Evolutionary conservation across 1,284 basidiomycete genomes (phyloP), one percentile per base, ranked within the genome.

Genomic region (Mycosarcoma maydis): DNA sequence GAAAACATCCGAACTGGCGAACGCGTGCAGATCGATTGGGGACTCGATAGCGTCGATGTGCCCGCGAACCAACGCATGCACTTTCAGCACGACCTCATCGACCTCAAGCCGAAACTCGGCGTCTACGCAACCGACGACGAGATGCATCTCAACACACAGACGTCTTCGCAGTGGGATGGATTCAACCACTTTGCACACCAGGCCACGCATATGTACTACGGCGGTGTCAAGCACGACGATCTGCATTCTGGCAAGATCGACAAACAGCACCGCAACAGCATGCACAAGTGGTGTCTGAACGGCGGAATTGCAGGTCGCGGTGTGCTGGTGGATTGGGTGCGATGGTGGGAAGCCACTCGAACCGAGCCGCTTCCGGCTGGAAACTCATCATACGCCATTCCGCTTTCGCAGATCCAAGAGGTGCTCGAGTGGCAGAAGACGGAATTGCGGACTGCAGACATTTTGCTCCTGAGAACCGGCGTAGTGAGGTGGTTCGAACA

Each of bases 181-280:
- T 69, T 69, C 55, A 69, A 64, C 22, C 60, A 69, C 32, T 62
- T 69, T 43, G 66, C 66, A 6, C 55, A 59, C n/a, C 66, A 69
- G 20, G 33, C 38, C 1, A 55, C 55, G 1, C 47, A 37, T 19
- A 37, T 52, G 36, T 69, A 69, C 47, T 69, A 69, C 41, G 52
- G 56, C 30, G 66, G 66, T 7, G 36, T 69, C 22, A 58, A 49
- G 36, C 60, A 69, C 48, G 44, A 51, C 13, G 66, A 69, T 30
- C 32, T 69, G 9, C 60, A 69, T 19, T 52, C 55, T 16, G 65
- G 57, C 7, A 39, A 17, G 3, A 26, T 68, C 17, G 49, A 43
- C 37, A 61, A 68, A 44, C 45, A 37, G 0, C 41, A 43, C 3
- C 39, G 42, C 33, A 68, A 68, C 34, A 68, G 58, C 39, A 68